Evolutionary conservation across 1,139 yeast species (phyloP), one percentile per base, ranked within the genome.

Genomic region (Candida frijolesensis): DNA sequence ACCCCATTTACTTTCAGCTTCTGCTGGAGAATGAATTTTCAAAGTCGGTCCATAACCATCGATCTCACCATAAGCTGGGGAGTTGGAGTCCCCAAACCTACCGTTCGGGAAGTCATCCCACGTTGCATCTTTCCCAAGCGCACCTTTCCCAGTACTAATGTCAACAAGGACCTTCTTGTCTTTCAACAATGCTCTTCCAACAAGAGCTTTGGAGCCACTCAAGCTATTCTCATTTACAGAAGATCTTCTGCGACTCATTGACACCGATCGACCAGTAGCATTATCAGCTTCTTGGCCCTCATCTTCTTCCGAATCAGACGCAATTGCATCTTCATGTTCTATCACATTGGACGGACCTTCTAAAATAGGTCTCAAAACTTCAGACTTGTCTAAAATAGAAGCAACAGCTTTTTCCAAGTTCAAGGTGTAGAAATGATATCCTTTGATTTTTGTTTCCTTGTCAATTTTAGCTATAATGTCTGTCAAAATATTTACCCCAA

Each of bases 71-170:
- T 88, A 94, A 0, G 99, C 94, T 5, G 99, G 99, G 33, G 98
- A 91, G 59, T 96, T 79, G 0, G 98, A 90, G 69, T 95, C 97
- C 69, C 99, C 97, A 67, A 91, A 94, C 71, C 99, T 82, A 62
- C 99, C 99, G 65, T 94, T 94, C 15, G 98, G 96, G 68, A 90
- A 94, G 63, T 94, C 99, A 73, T 94, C 99, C 99, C 99, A 94
- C 2, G 95, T 89, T 9, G 97, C 97, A 67, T 89, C 96, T 57
- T 92, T 84, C 25, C 97, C 96, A 42, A 89, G 66, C 2, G 88
- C 82, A 42, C 96, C 96, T 57, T 87, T 86, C 46, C 96, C 97
- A 25, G 87, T 80, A 49, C 95, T 87, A 38, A 89, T 89, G 7
- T 92, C 89, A 42, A 88, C 74, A 48, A 88, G 77, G 1, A 81